Evolutionary conservation across 345 rosid species (phyloP).

Genomic region (Acer yangbiense): DNA sequence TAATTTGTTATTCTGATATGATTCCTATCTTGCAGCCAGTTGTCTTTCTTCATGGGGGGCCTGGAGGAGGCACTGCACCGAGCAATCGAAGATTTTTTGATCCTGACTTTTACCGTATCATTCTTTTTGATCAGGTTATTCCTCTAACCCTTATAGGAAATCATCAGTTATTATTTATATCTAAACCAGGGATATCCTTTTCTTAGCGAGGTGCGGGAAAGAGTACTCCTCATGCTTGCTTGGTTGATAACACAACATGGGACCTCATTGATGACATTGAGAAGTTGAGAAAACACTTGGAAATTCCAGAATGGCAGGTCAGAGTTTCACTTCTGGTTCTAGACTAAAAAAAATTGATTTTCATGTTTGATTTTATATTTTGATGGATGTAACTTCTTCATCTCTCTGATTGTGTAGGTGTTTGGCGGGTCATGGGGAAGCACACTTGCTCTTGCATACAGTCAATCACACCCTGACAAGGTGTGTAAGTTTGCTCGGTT

Average conservation of each 20-base stretch:
- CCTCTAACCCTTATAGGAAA: slow-evolving; percentile 9
- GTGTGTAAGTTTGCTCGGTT: slow-evolving; percentile 33
- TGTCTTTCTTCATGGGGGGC: slow-evolving; percentile 96
- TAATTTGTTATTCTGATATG: neutral
- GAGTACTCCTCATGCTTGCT: slow-evolving; percentile 97
- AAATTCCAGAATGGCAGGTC: slow-evolving; percentile 95
- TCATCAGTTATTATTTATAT: neutral
- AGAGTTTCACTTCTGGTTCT: neutral
- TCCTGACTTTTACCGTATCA: slow-evolving; percentile 76
- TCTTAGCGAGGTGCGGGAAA: slow-evolving; percentile 89
- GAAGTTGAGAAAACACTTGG: slow-evolving; percentile 74
- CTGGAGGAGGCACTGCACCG: slow-evolving; percentile 94
- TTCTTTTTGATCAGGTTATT: slow-evolving; percentile 87
- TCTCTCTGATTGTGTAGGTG: slow-evolving; percentile 48
- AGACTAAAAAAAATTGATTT: neutral
- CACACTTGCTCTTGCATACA: slow-evolving; percentile 85
- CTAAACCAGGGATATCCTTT: slow-evolving; percentile 11
- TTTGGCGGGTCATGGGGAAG: slow-evolving; percentile 99
- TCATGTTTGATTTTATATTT: neutral
- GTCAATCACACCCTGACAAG: slow-evolving; percentile 88
- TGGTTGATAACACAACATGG: slow-evolving; percentile 92
- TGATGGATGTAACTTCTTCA: slow-evolving; percentile 5
- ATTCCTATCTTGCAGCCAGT: slow-evolving; percentile 64
- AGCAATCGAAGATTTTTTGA: slow-evolving; percentile 82
- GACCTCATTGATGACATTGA: slow-evolving; percentile 84